Base-by-base conservation (phyloP, 805 yeast species). In the Starmerella scarabaei region DNA sequence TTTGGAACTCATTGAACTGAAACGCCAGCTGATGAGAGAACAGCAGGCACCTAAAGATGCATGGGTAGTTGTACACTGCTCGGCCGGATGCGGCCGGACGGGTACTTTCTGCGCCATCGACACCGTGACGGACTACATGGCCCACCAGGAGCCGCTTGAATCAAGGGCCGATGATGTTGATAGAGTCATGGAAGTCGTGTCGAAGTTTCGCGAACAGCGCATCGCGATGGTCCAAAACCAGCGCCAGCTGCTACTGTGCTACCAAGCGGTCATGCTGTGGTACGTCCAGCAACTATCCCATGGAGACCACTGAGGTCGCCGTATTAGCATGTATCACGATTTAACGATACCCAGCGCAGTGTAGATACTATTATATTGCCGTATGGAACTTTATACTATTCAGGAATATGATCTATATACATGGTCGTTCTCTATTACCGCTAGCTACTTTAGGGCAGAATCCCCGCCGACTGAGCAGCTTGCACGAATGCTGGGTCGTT, bases 61-160 rank as follows among this genome's bases (percentile, higher is more conserved):
- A 24, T 18, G 35, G 15, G 70, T 75, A 2, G 54, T 84, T 33
- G 83, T 80, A 30, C 97, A 88, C 62, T 88, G 98, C 59, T 80
- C 93, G 12, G 97, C 97, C 2, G 98, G 98, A 0, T 88, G 95
- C 59, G 98, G 98, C 8, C 69, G 98, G 43, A 88, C 97, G 0
- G 98, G 98, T 2, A 81, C 94, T 2, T 78, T 81, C 55, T 80
- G 65, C 50, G 43, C 68, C 30, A 49, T 62, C 48, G 57, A 66
- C 52, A 47, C 58, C 33, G 50, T 60, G 11, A 58, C 68, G 11
- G 71, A 69, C 47, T 59, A 65, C 24, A 61, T 71, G 62, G 52
- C 35, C n/a, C 33, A 42, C 32, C 11, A 35, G n/a, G 21, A 24
- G 7, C 31, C 31, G 26, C 37, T 31, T 2, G 40, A 39, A 8